Conservation (phyloP, 192 early-diverging fungal species). For the Helicostylum pulchrum region DNA sequence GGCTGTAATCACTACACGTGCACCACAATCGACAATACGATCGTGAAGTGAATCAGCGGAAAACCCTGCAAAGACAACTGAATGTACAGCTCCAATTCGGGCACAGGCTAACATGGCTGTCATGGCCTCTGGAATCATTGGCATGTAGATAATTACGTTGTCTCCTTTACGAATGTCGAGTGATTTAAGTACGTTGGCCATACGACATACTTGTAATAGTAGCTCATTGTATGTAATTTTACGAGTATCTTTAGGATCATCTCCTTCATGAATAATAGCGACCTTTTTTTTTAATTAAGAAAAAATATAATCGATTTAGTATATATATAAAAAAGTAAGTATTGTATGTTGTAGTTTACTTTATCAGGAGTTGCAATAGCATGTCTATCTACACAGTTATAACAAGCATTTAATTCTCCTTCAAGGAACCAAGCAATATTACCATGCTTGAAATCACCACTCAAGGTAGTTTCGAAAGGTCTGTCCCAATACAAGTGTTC, state of each 20-base stretch:
- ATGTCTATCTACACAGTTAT: slow-evolving; percentile 96
- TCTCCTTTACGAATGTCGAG: slow-evolving; percentile 89
- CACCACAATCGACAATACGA: slow-evolving; percentile 81
- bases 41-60: slow-evolving; percentile 89
- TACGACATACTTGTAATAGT: slow-evolving; percentile 74
- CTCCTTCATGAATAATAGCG: slow-evolving; percentile 86
- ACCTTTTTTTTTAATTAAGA: slow-evolving; percentile 39
- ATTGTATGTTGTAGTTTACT: slow-evolving; percentile 37
- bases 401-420: slow-evolving; percentile 87
- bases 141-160: slow-evolving; percentile 94
- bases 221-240: slow-evolving; percentile 83
- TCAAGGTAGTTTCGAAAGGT: slow-evolving; percentile 68
- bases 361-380: slow-evolving; percentile 73
- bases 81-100: slow-evolving; percentile 87
- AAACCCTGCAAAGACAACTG: slow-evolving; percentile 96
- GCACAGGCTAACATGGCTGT: slow-evolving; percentile 93
- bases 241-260: slow-evolving; percentile 76
- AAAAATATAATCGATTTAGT: no score
- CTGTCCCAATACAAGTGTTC: slow-evolving; percentile 80
- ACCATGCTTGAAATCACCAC: slow-evolving; percentile 79
- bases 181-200: slow-evolving; percentile 82
- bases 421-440: slow-evolving; percentile 93
- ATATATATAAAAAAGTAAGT: no score
- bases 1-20: slow-evolving; percentile 82
- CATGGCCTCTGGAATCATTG: slow-evolving; percentile 92